Evolutionary conservation across 192 early-diverging fungal genomes (phyloP).

Genomic region (Phycomyces blakesleeanus): DNA sequence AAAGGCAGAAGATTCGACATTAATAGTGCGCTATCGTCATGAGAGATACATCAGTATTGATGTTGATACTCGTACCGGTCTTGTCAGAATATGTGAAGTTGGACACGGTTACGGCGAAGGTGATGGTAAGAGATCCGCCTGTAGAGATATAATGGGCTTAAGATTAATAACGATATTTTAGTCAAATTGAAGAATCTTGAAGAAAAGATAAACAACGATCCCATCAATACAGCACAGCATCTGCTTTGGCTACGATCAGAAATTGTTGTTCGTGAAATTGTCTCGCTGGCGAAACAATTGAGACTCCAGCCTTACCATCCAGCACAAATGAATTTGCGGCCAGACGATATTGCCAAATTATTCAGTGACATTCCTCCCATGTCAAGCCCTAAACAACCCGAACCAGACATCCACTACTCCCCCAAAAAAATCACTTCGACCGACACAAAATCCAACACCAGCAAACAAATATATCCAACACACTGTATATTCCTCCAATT

Average conservation of each 20-base stretch:
- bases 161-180: not conserved
- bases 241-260: slow-evolving; percentile 34
- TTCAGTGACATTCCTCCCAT: slow-evolving; percentile 21
- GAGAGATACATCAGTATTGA: slow-evolving; percentile 46
- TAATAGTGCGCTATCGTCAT: slow-evolving; percentile 41
- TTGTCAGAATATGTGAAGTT: slow-evolving; percentile 40
- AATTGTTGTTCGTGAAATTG: slow-evolving; percentile 32
- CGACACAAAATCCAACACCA: not conserved
- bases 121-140: slow-evolving; percentile 38
- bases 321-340: slow-evolving; percentile 25
- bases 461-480: slow-evolving; percentile 19
- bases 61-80: slow-evolving; percentile 46
- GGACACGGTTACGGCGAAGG: slow-evolving; percentile 41
- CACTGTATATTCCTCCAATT: slow-evolving; percentile 37
- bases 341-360: slow-evolving; percentile 28
- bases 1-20: slow-evolving; percentile 7
- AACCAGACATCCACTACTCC: not conserved
- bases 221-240: slow-evolving; percentile 27
- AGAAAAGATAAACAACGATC: slow-evolving; percentile 31
- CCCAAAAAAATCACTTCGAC: not conserved
- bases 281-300: slow-evolving; percentile 37
- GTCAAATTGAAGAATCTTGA: slow-evolving; percentile 30
- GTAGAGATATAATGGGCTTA: not conserved
- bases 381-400: not conserved
- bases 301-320: slow-evolving; percentile 30